A percentile compares a stretch with the other conserved stretches of the same genome.
Evolutionary conservation across 352 stramenopile genomes (phyloP).

Genomic region (Globisporangium iwayamae): DNA sequence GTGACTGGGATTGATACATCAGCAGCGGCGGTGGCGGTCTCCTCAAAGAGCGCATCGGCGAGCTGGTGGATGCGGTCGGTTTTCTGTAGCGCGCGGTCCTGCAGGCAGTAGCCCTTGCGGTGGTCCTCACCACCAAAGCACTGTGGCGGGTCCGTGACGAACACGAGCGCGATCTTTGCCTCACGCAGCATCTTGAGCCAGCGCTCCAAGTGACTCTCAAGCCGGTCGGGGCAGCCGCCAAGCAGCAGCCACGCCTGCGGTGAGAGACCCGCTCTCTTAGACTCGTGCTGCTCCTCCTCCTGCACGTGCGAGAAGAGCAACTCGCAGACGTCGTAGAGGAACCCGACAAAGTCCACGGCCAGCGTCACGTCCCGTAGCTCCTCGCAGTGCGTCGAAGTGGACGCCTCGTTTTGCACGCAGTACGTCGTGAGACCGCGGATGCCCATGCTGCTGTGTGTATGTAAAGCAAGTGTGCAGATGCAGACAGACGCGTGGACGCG

Average conservation of each 20-base stretch:
- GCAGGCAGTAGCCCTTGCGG: constrained; percentile 53
- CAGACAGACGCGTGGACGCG: not conserved
- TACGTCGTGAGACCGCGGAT: constrained; percentile 58
- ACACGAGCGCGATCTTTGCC: constrained; percentile 50
- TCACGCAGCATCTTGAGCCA: constrained; percentile 46
- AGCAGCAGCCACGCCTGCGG: constrained; percentile 57
- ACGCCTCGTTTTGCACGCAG: constrained; percentile 47
- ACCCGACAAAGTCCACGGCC: constrained; percentile 78
- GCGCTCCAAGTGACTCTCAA: constrained; percentile 39
- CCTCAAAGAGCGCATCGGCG: constrained; percentile 26
- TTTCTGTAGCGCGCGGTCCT: constrained; percentile 59
- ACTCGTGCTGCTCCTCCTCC: constrained; percentile 10
- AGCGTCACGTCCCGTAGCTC: constrained; percentile 65
- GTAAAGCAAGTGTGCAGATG: not conserved
- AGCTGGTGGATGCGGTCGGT: constrained; percentile 42
- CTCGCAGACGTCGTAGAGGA: constrained; percentile 72
- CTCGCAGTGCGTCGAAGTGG: constrained; percentile 27
- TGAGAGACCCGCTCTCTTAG: constrained; percentile 13
- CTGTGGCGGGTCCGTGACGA: constrained; percentile 71
- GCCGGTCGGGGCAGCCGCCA: constrained; percentile 41
- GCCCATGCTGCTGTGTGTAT: constrained; percentile 33
- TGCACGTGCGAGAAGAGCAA: constrained; percentile 40
- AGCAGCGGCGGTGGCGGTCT: not conserved
- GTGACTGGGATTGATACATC: not conserved
- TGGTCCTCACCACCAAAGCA: constrained; percentile 70